Evolutionary conservation across 2,329 filamentous ascomycete species (phyloP).

Genomic region (Hypoxylon sp.): DNA sequence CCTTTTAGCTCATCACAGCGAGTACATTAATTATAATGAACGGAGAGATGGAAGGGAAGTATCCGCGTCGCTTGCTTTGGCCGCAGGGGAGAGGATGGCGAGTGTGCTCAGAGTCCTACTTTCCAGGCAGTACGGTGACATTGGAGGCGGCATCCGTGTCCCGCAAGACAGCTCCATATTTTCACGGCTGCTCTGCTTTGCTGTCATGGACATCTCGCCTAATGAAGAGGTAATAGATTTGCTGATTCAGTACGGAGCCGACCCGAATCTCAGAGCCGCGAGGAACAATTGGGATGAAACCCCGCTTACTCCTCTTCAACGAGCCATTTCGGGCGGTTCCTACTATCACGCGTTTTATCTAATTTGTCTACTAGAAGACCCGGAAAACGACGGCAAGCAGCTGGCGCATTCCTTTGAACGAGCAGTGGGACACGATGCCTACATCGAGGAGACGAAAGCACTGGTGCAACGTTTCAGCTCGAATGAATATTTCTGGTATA

Average conservation of each 20-base stretch:
- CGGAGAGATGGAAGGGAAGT: too few relatives aligned
- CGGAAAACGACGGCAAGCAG: too few relatives aligned
- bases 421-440: too few relatives aligned
- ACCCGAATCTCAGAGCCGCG: too few relatives aligned
- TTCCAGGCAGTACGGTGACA: not conserved
- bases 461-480: too few relatives aligned
- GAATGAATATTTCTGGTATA: too few relatives aligned
- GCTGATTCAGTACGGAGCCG: not conserved
- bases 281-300: not conserved
- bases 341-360: too few relatives aligned
- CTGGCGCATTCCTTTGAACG: too few relatives aligned
- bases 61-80: not conserved
- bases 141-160: not conserved
- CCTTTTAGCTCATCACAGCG: conserved; percentile 1
- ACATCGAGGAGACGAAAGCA: too few relatives aligned
- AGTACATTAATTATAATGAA: not conserved
- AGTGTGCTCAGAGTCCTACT: not conserved
- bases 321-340: not conserved
- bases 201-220: not conserved
- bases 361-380: too few relatives aligned
- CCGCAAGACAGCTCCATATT: too few relatives aligned
- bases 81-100: not conserved
- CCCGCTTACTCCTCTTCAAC: not conserved
- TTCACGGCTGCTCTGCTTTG: not conserved
- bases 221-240: not conserved